These are phyloP conservation scores for Apiospora koreana DNA, from an alignment of 2,329 filamentous ascomycete genomes.

Conservation along the genomic window DNA sequence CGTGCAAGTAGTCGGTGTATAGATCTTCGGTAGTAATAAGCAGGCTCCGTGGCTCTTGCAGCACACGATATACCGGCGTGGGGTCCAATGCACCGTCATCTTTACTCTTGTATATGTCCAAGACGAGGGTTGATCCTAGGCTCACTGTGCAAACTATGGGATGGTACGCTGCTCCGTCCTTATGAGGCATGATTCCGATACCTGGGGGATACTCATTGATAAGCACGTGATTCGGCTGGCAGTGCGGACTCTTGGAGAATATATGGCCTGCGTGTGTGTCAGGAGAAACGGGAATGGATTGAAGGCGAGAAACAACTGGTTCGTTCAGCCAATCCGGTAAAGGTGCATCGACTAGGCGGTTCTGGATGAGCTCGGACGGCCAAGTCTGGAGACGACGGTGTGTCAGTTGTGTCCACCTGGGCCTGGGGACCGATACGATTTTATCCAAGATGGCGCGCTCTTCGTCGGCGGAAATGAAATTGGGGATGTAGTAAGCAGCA, in stretches of 20 bases:
- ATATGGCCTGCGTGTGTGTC: conserved; percentile 38
- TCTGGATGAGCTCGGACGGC: conserved; percentile 78
- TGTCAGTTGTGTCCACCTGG: conserved; percentile 84
- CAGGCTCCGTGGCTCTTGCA: conserved; percentile 83
- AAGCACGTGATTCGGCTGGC: conserved; percentile 82
- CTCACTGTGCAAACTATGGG: conserved; percentile 90
- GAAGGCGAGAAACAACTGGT: conserved; percentile 66
- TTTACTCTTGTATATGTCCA: conserved; percentile 72
- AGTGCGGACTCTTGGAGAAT: conserved; percentile 69
- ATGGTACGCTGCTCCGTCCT: conserved; percentile 87
- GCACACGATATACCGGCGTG: conserved; percentile 56
- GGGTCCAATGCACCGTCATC: conserved; percentile 58
- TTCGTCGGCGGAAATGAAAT: conserved; percentile 79
- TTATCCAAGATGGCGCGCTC: conserved; percentile 70
- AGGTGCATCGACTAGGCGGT: conserved; percentile 73
- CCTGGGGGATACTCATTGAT: conserved; percentile 90
- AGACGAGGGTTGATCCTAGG: conserved; percentile 73
- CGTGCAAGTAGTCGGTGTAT: conserved; percentile 73
- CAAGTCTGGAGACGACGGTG: conserved; percentile 89
- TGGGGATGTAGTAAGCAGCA: conserved; percentile 78
- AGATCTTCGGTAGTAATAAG: conserved; percentile 70
- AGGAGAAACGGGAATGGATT: conserved; percentile 46
- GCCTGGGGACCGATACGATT: conserved; percentile 66
- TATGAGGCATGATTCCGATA: conserved; percentile 96
- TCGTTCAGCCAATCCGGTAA: conserved; percentile 75